Percentiles rank a stretch among this genome's conserved stretches.
These are phyloP conservation scores for Rhodomyrtus tomentosa DNA, from an alignment of 345 rosid genomes.

Conservation along the genomic window DNA sequence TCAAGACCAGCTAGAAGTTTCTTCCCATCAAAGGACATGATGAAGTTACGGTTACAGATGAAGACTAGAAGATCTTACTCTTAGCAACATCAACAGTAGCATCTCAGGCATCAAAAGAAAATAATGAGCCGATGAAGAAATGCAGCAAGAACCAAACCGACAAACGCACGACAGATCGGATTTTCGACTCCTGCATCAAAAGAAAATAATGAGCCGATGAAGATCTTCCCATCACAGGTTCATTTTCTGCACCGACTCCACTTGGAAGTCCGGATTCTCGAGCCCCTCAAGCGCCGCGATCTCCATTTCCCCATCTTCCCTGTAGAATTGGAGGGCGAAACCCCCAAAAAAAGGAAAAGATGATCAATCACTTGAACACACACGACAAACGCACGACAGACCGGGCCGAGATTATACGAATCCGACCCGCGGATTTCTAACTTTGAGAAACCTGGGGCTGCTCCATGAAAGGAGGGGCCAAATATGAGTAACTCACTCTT, in stretches of 20 bases:
- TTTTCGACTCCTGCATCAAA: too few species aligned
- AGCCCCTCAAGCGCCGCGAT: slow-evolving; percentile 65
- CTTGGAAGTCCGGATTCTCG: slow-evolving; percentile 81
- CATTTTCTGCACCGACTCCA: slow-evolving; percentile 33
- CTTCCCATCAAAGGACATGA: background rate
- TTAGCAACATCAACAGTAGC: background rate
- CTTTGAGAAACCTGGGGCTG: background rate
- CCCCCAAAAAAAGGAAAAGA: background rate
- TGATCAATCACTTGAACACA: background rate
- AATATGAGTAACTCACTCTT: slow-evolving; percentile 26
- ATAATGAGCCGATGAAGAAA: background rate
- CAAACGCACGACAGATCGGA: too few species aligned
- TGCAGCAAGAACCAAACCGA: slow-evolving; percentile 30
- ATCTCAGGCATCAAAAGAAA: background rate
- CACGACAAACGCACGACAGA: background rate
- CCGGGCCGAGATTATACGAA: background rate
- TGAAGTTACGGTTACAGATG: background rate
- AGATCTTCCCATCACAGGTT: too few species aligned
- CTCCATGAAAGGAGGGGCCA: background rate
- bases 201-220: too few species aligned
- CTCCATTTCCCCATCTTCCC: slow-evolving; percentile 79
- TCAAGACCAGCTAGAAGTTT: background rate
- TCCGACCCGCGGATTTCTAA: background rate
- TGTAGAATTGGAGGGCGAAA: slow-evolving; percentile 3
- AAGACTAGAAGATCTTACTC: background rate